Conservation (phyloP, 2,329 filamentous ascomycete genomes). For the Epicoccum nigrum region DNA sequence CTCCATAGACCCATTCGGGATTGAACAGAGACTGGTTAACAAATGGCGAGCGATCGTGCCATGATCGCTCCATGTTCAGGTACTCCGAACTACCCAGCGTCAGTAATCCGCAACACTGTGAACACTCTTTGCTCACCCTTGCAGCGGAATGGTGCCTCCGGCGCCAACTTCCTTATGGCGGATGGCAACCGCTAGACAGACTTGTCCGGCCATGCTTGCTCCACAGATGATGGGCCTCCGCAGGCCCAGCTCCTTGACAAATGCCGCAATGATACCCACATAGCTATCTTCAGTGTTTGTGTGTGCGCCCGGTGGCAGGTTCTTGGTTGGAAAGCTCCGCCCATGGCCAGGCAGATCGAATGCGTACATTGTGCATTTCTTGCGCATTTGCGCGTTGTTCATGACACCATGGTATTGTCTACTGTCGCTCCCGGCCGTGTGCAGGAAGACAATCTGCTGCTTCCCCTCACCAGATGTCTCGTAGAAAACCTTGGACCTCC, state of each 20-base stretch:
- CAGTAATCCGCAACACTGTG: slow-evolving; percentile 19
- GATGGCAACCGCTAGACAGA: slow-evolving; percentile 56
- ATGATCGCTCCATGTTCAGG: slow-evolving; percentile 52
- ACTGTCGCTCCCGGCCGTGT: slow-evolving; percentile 56
- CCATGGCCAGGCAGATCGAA: slow-evolving; percentile 60
- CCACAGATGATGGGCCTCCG: slow-evolving; percentile 57
- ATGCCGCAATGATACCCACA: slow-evolving; percentile 53
- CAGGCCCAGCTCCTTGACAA: slow-evolving; percentile 53
- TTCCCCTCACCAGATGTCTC: slow-evolving; percentile 55
- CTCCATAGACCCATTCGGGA: slow-evolving; percentile 57
- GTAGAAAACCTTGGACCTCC: slow-evolving; percentile 58
- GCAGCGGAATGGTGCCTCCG: slow-evolving; percentile 55
- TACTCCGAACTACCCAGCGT: slow-evolving; percentile 42
- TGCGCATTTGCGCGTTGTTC: slow-evolving; percentile 55
- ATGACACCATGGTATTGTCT: slow-evolving; percentile 60
- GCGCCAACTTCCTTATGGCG: slow-evolving; percentile 55
- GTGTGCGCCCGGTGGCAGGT: slow-evolving; percentile 52
- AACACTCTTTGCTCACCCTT: slow-evolving; percentile 41
- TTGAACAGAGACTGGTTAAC: slow-evolving; percentile 57
- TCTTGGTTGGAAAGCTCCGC: slow-evolving; percentile 54
- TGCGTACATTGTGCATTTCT: slow-evolving; percentile 57
- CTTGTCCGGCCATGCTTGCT: slow-evolving; percentile 59
- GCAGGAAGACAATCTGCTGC: slow-evolving; percentile 54
- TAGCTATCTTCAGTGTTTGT: slow-evolving; percentile 57
- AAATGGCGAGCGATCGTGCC: slow-evolving; percentile 54